A percentile compares a stretch with the other conserved stretches of the same genome.
phyloP scores from a whole-genome alignment of 1,284 basidiomycete genomes.

The Singerocomus inundabilis region DNA sequence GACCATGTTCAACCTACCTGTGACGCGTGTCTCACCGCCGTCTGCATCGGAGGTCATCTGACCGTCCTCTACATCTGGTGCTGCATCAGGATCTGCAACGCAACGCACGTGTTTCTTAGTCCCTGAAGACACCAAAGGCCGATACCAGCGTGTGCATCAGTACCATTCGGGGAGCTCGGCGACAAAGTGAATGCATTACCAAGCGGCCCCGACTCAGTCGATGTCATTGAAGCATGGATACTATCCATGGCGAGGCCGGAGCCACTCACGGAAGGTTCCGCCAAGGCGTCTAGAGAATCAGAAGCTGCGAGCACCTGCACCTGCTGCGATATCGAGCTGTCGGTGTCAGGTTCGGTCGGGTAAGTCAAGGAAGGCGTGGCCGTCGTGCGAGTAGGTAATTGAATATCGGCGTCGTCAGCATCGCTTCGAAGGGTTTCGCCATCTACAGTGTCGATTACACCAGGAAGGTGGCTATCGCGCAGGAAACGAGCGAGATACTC shows the following conservation, averaged over 20 bases:
- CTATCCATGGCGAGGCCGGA: not conserved
- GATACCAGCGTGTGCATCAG: not conserved
- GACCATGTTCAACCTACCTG: not conserved
- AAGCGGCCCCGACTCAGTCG: not conserved
- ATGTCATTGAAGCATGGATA: not conserved
- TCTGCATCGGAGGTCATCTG: not conserved
- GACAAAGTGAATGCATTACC: not conserved
- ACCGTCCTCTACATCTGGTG: not conserved
- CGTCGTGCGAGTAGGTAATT: not conserved
- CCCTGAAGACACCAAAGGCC: not conserved
- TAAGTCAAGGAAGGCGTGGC: not conserved
- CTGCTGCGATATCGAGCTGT: not conserved
- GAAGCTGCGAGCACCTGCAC: not conserved
- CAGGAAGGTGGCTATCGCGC: not conserved
- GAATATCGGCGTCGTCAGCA: not conserved
- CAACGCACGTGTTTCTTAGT: not conserved
- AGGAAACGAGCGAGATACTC: constrained; percentile 2
- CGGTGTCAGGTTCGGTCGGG: not conserved
- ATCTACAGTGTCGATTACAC: not conserved
- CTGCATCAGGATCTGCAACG: not conserved
- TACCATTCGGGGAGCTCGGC: not conserved
- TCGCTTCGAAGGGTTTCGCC: not conserved
- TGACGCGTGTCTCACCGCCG: not conserved
- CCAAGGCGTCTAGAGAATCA: not conserved
- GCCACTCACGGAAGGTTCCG: not conserved